phyloP scores from a whole-genome alignment of 2,329 filamentous ascomycete species.

The Xylaria polymorpha region DNA sequence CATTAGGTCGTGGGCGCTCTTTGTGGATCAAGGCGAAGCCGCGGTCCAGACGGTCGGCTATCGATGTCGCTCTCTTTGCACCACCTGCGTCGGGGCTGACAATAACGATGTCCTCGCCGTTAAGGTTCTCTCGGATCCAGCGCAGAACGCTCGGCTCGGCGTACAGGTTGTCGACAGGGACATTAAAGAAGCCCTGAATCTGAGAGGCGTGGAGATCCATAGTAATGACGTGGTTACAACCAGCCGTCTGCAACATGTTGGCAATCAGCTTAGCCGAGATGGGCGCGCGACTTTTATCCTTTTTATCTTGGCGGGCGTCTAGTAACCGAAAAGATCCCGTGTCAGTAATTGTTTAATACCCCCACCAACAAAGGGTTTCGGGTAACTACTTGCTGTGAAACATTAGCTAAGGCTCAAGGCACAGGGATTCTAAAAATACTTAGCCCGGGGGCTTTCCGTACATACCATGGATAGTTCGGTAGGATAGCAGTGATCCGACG shows the following conservation, averaged over 20 bases:
- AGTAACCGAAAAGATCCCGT: too few species aligned
- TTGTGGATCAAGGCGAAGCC: conserved; percentile 97
- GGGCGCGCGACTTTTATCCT: conserved; percentile 91
- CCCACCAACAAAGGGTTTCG: too few species aligned
- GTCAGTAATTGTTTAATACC: too few species aligned
- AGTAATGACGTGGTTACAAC: conserved; percentile 92
- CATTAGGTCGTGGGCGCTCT: conserved; percentile 85
- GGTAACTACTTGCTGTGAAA: too few species aligned
- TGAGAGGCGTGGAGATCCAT: conserved; percentile 96
- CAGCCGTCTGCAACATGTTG: conserved; percentile 96
- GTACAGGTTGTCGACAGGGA: conserved; percentile 81
- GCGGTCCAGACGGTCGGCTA: conserved; percentile 90
- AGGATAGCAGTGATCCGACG: conserved; percentile 95
- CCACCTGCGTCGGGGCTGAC: conserved; percentile 95
- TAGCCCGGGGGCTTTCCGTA: too few species aligned
- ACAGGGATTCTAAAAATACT: too few species aligned
- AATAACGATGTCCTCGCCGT: conserved; percentile 86
- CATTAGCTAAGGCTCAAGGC: too few species aligned
- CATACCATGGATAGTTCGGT: conserved; percentile 83
- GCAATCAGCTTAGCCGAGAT: conserved; percentile 96
- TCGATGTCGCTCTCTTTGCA: conserved; percentile 91
- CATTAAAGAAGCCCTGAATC: conserved; percentile 96
- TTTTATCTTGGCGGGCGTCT: conserved; percentile 94
- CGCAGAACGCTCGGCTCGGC: conserved; percentile 91
- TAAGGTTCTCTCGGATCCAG: conserved; percentile 90